Conservation (phyloP, 2,329 filamentous ascomycete genomes). For the Elsinoe fawcettii region DNA sequence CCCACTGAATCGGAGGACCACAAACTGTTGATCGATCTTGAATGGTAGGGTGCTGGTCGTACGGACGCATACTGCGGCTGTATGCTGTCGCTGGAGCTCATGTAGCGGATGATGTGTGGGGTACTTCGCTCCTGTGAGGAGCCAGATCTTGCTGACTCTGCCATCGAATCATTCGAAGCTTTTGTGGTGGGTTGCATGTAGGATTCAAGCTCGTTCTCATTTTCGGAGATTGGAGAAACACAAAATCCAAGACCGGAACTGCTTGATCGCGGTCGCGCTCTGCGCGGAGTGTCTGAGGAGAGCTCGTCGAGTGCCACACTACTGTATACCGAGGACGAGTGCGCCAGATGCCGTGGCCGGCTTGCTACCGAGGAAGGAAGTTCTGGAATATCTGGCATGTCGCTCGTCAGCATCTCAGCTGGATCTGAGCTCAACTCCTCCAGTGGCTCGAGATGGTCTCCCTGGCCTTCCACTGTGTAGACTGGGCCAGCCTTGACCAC, state of each 20-base stretch:
- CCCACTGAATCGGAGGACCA: constrained; percentile 20
- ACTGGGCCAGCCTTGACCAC: background rate
- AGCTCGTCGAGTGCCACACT: constrained; percentile 1
- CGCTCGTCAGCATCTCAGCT: background rate
- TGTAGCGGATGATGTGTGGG: constrained; percentile 17
- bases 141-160: constrained; percentile 13
- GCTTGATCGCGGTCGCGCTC: constrained; percentile 4
- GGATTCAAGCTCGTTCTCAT: background rate
- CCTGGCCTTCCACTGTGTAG: constrained; percentile 7
- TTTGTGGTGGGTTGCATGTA: background rate
- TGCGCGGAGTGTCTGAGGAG: background rate
- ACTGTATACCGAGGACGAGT: constrained; percentile 14
- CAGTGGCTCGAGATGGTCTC: constrained; percentile 16
- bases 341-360: constrained; percentile 9
- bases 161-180: constrained; percentile 11
- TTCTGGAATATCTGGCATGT: constrained; percentile 12
- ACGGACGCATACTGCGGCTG: constrained; percentile 17
- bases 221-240: constrained; percentile 13
- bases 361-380: constrained; percentile 9
- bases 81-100: constrained; percentile 17
- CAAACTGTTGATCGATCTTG: constrained; percentile 16
- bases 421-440: constrained; percentile 15
- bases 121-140: constrained; percentile 16
- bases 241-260: constrained; percentile 12
- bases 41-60: constrained; percentile 17